Conservation (phyloP, 2,329 filamentous ascomycete genomes). For the Rhinocladiella similis region DNA sequence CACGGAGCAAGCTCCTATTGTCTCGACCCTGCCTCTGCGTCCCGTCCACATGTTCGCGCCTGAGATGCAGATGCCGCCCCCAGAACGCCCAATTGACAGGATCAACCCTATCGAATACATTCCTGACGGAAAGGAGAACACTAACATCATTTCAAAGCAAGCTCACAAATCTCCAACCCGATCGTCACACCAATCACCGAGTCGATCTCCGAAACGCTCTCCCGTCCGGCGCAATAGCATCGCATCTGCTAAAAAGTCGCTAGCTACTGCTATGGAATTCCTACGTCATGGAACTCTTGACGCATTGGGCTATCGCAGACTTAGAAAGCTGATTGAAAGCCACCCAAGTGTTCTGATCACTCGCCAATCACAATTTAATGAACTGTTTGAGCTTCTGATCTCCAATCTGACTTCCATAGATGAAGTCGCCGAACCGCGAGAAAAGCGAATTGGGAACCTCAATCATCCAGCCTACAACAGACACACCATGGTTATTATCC, state of each 20-base stretch:
- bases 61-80: slow-evolving; percentile 1
- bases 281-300: slow-evolving; percentile 23
- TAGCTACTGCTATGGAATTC: slow-evolving; percentile 18
- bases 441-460: slow-evolving; percentile 13
- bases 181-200: slow-evolving; percentile 13
- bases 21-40: slow-evolving; percentile 5
- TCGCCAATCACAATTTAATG: slow-evolving; percentile 21
- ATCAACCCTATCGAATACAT: slow-evolving; percentile 4
- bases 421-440: slow-evolving; percentile 17
- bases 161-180: slow-evolving; percentile 2
- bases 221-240: slow-evolving; percentile 15
- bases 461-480: slow-evolving; percentile 26
- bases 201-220: slow-evolving; percentile 13
- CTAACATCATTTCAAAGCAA: slow-evolving; percentile 17
- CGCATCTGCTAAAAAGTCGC: slow-evolving; percentile 20
- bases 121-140: slow-evolving; percentile 27
- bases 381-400: slow-evolving; percentile 24
- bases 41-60: slow-evolving; percentile 6
- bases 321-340: slow-evolving; percentile 24
- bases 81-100: slow-evolving; percentile 6
- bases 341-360: slow-evolving; percentile 25
- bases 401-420: slow-evolving; percentile 18
- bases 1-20: not conserved
- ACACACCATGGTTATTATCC: slow-evolving; percentile 25
- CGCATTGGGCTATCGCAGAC: slow-evolving; percentile 24